Base-by-base conservation (phyloP, 192 early-diverging fungal genomes). In the Podila verticillata region DNA sequence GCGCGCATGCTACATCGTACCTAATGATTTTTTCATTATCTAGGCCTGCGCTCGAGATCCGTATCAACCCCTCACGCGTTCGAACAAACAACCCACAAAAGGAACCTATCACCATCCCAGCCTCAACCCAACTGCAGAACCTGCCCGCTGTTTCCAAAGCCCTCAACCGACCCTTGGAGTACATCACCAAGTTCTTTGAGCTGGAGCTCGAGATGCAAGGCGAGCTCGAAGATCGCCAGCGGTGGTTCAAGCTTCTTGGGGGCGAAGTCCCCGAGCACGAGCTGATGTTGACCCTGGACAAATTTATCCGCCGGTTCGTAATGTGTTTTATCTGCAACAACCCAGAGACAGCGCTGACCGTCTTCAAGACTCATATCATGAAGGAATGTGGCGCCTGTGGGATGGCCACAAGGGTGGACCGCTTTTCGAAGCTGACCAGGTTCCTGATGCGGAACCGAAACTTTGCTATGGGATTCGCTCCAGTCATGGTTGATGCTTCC, bases 281-380 rank as follows among this genome's bases (percentile, higher is more conserved):
- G 13, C 61, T 80, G 26, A 72, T 72, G 77, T 29, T 72, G 65
- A 56, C 92, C 56, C 86, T 99, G 57, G 94, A 96, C 73, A 89
- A 87, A 8, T 99, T 99, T 72, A 99, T 99, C 63, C 92, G 94
- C 47, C 93, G 94, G 59, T 99, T 94, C 83, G 97, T 99, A 20
- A 81, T 99, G 60, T 99, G 98, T 83, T 85, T 83, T 32, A 87
- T 89, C 57, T 99, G 98, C 89, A 89, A 89, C 72, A 98, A 97
- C 75, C 98, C 98, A 12, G 98, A 99, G 84, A 99, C 98, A 7
- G 96, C 97, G 67, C 86, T 98, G 73, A 80, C 70, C 2, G 56
- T 80, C 22, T 72, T 64, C 13, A 68, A 72, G 36, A 72, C 65
- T 24, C 56, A 80, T 31, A 80, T 80, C 56, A 68, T 72, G 65